Evolutionary conservation across 495 filamentous ascomycete species (phyloP), one percentile per base, ranked within the genome.

Genomic region (Aspergillus incahuasiensis): DNA sequence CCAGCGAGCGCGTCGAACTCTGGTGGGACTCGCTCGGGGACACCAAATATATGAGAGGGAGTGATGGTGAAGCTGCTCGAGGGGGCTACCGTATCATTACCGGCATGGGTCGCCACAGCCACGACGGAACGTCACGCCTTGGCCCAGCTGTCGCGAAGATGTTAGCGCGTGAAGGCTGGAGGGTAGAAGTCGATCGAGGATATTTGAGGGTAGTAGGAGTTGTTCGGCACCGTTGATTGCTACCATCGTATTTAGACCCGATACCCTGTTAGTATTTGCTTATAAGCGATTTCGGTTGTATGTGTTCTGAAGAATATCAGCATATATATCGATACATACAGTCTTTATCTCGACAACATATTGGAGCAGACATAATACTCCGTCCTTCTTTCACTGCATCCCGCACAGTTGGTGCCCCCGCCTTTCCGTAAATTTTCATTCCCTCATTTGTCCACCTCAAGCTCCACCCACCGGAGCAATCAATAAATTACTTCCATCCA

Each of bases 1-100:
- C 87, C 0, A 79, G 78, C 34, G 79, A 83, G 35, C 74, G 79
- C 15, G 86, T 89, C 0, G 77, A 79, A 51, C 68, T 63, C 7
- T 98, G 94, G 94, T 98, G 92, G 94, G 77, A 85, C 9, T 73
- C 74, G 3, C 74, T 90, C 11, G 86, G 86, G 2, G 85, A 88
- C 53, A 62, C 73, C 21, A 77, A 75, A 56, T 70, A 77, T 51
- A 68, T 79, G 24, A 71, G 68, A n/a, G 75, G 71, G 19, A 71
- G 32, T 4, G 35, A 71, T 54, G 69, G 75, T 53, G 65, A 77
- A 41, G 63, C 67, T 54, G 52, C 57, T 46, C 60, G 79, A 63
- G 56, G 68, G 57, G 75, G 80, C 34, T 89, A 86, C 59, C 80
- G 78, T 38, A 86, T 98, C 21, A 77, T 98, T 21, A 95, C 90